Percentiles rank a stretch among this genome's conserved stretches.
These are phyloP conservation scores for Xylariaceae sp. DNA, from an alignment of 2,329 filamentous ascomycete species.

Conservation along the genomic window DNA sequence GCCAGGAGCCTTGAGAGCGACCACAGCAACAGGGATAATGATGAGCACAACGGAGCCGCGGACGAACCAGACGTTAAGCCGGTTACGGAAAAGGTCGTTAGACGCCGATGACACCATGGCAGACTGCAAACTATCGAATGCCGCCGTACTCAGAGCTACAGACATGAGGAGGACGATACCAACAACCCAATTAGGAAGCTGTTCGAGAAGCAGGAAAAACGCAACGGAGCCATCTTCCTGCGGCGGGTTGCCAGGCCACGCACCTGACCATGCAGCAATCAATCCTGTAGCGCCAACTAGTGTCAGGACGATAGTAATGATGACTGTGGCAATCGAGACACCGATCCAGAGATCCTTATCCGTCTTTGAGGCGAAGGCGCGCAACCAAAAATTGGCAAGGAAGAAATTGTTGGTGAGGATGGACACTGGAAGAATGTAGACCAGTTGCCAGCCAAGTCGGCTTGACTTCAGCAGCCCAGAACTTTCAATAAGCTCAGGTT, in stretches of 20 bases:
- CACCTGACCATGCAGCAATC: constrained; percentile 72
- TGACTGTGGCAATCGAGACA: constrained; percentile 59
- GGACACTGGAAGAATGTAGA: constrained; percentile 78
- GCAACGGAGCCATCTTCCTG: constrained; percentile 58
- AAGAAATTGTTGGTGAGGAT: constrained; percentile 84
- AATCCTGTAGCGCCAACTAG: constrained; percentile 69
- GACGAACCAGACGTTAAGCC: constrained; percentile 68
- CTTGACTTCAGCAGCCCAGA: constrained; percentile 64
- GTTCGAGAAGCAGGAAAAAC: constrained; percentile 68
- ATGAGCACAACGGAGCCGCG: constrained; percentile 62
- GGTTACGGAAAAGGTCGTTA: constrained; percentile 81
- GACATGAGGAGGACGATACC: constrained; percentile 78
- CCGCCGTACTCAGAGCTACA: constrained; percentile 66
- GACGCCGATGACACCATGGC: constrained; percentile 81
- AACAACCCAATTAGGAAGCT: constrained; percentile 74
- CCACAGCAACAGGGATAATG: constrained; percentile 67
- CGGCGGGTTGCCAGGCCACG: constrained; percentile 57
- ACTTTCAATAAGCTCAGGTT: constrained; percentile 59
- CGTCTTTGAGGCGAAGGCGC: constrained; percentile 72
- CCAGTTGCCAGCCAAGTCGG: constrained; percentile 74
- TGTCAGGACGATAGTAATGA: constrained; percentile 62
- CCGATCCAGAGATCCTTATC: constrained; percentile 75
- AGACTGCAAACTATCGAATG: constrained; percentile 75
- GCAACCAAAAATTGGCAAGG: constrained; percentile 77
- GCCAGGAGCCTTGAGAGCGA: constrained; percentile 67